Base-by-base conservation (phyloP, 257 asterid genomes). In the Solanum bulbocastanum region DNA sequence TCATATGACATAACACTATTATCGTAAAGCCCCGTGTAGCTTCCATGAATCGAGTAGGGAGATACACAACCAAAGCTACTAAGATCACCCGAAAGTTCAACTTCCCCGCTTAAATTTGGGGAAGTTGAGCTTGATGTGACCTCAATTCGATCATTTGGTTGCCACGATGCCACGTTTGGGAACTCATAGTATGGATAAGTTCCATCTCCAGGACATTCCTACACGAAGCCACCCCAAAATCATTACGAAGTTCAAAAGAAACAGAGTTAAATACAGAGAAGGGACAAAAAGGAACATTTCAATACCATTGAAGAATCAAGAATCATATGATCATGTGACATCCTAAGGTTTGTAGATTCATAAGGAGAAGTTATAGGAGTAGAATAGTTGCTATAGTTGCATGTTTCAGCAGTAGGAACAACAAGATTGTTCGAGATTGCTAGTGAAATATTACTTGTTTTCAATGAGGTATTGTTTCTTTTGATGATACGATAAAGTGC, bases 401-500 rank as follows among this genome's bases (percentile, higher is more conserved):
- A 79, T 49, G 44, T 76, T 13, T 72, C 89, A 86, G 86, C 91
- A 49, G 88, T 74, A 65, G 40, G 65, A 56, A 56, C 85, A 83
- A 23, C 89, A 78, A 10, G 65, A 56, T 56, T 56, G 65, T 18
- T 56, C 65, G n/a, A 56, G 65, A 56, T 56, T 56, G n/a, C 65
- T 56, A 56, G 65, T 56, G n/a, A 56, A 52, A 18, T 18, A 18
- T 87, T 87, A 36, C 6, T 84, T 32, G 84, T 87, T 83, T 89
- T 92, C 78, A 23, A 56, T 7, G 84, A 44, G 60, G 10, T 84
- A 83, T 87, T 93, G 36, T 81, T 90, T 88, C 84, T 91, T 85
- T 92, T 91, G 42, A 90, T 90, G 82, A 92, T 85, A 6, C 89
- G 90, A 60, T 92, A 90, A 90, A 92, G 88, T 44, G 93, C 94